Base-by-base conservation (phyloP, 305 asterid species). In the Fraxinus greggii region DNA sequence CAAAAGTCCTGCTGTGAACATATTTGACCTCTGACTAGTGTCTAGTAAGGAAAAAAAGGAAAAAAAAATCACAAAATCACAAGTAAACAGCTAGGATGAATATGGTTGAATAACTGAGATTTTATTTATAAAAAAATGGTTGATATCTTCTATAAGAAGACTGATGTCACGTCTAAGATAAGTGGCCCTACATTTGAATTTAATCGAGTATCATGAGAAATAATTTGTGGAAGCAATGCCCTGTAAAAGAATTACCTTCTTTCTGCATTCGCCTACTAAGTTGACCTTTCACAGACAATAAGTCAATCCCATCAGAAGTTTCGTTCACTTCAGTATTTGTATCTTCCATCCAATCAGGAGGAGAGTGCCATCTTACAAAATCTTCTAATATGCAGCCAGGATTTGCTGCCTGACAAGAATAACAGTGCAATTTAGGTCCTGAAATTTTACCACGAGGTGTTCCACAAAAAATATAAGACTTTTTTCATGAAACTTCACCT, bases 321-420 rank as follows among this genome's bases (percentile, higher is more conserved):
- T 89, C 93, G 35, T 86, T 91, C 84, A 78, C 86, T 80, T 85
- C 95, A 84, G 78, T 73, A 79, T 21, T 80, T n/a, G 88, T 21
- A 9, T 86, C 98, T 91, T 94, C 97, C 85, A 83, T 80, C 98
- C 98, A 96, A 88, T 96, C 99, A 70, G 99, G 99, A 85, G 99
- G 99, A 78, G 99, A 94, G 88, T 94, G 98, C 99, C 99, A 96
- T 88, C 99, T 90, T 38, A 96, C 93, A 56, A 96, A 96, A 92
- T 96, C 99, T 89, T 93, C 99, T 79, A 97, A 86, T 85, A 90
- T 91, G 87, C 98, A 97, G 77, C 98, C 99, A 59, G 99, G 99
- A 89, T 97, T 97, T 84, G 99, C 98, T 63, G 98, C 98, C 99
- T 97, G 93, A 86, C 83, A 84, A 90, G 79, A 88, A 86, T 83